These are phyloP conservation scores for Coemansia sp. DNA, from an alignment of 192 early-diverging fungal genomes.

Conservation along the genomic window DNA sequence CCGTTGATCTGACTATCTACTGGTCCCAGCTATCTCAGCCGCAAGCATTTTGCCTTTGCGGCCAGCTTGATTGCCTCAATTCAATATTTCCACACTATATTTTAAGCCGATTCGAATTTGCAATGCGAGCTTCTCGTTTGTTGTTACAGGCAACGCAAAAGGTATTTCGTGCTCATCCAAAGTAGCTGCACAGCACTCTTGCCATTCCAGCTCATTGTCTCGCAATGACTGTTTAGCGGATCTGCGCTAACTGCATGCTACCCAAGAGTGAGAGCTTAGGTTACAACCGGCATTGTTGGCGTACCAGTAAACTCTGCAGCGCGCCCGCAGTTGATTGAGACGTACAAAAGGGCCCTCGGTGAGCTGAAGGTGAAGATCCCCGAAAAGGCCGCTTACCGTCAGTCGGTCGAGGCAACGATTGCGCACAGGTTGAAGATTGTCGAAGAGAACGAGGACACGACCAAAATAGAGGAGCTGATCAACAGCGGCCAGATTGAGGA, in stretches of 20 bases:
- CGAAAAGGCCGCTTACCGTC: slow-evolving; percentile 70
- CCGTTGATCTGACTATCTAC: too few relatives aligned
- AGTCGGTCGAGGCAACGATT: slow-evolving; percentile 74
- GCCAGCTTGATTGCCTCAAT: background rate
- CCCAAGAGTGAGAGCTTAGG: too few relatives aligned
- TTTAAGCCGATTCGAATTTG: background rate
- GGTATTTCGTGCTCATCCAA: too few relatives aligned
- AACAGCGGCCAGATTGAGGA: slow-evolving; percentile 88
- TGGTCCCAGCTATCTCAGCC: too few relatives aligned
- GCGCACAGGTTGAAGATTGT: slow-evolving; percentile 71
- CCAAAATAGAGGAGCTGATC: slow-evolving; percentile 73
- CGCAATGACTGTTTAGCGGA: too few relatives aligned
- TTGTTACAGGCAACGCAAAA: slow-evolving; percentile 42
- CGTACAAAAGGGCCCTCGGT: slow-evolving; percentile 76
- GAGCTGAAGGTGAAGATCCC: slow-evolving; percentile 70
- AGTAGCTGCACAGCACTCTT: too few relatives aligned
- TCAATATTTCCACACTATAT: background rate
- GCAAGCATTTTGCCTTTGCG: background rate
- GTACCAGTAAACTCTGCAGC: slow-evolving; percentile 82
- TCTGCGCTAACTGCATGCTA: too few relatives aligned
- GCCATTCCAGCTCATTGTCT: too few relatives aligned
- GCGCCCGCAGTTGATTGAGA: slow-evolving; percentile 75
- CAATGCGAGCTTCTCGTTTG: slow-evolving; percentile 39
- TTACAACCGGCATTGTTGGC: slow-evolving; percentile 81
- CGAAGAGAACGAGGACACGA: slow-evolving; percentile 66